Evolutionary conservation across 306 rosid species (phyloP).

Genomic region (Rubus idaeus): DNA sequence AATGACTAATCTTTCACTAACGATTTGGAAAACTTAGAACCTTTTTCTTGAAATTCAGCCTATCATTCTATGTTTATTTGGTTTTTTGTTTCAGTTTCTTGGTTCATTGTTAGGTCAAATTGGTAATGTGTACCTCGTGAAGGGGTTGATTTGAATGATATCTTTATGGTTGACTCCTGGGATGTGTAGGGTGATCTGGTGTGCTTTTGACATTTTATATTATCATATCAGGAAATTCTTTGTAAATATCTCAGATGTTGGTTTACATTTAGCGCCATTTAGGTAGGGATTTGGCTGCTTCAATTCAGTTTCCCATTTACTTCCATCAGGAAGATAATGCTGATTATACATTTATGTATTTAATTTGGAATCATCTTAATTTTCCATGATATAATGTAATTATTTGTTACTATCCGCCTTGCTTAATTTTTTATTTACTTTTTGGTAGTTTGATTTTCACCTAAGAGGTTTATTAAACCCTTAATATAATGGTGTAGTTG

Average conservation of each 20-base stretch:
- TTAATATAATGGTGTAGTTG: neutral
- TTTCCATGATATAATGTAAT: neutral
- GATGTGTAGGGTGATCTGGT: conserved; percentile 1
- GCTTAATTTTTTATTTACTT: neutral
- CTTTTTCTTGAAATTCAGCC: neutral
- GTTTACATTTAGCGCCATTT: neutral
- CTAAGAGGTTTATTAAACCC: neutral
- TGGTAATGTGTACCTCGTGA: neutral
- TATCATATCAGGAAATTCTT: neutral
- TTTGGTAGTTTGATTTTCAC: neutral
- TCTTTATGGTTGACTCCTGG: neutral
- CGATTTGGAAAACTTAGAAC: neutral
- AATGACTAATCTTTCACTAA: neutral
- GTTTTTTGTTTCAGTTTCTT: neutral
- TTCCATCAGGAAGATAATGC: neutral
- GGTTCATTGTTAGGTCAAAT: neutral
- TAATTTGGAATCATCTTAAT: neutral
- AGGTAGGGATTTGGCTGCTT: conserved; percentile 3
- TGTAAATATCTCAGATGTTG: neutral
- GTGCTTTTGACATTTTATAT: neutral
- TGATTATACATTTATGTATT: neutral
- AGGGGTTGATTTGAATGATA: neutral
- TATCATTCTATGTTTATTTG: neutral
- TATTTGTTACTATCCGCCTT: neutral
- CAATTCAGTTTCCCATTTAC: neutral